phyloP scores from a whole-genome alignment of 2,329 filamentous ascomycete genomes.

The Fusarium sp. region DNA sequence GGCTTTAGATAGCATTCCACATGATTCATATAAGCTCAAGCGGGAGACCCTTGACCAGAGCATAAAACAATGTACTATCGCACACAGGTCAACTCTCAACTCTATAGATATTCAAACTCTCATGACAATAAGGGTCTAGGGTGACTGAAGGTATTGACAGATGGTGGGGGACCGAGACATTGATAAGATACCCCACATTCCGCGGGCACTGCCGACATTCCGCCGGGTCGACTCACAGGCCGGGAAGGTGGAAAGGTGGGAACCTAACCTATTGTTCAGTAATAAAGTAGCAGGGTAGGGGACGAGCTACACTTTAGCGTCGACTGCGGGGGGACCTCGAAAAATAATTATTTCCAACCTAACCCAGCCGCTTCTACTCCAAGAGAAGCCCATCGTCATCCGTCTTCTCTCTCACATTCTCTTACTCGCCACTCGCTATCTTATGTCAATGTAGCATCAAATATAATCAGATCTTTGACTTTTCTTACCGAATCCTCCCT shows the following conservation, averaged over 20 bases:
- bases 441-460: conserved; percentile 44
- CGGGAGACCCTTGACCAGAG: fast-evolving
- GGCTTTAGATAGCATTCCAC: background rate
- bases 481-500: background rate
- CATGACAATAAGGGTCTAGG: conserved; percentile 2
- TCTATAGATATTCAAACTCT: background rate
- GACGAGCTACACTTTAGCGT: conserved; percentile 36
- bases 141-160: conserved; percentile 7
- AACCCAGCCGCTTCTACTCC: conserved; percentile 13
- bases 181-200: conserved; percentile 40
- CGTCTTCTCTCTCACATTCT: background rate
- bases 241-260: background rate
- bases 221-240: conserved; percentile 1
- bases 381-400: conserved; percentile 19
- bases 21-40: background rate
- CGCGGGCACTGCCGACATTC: conserved; percentile 9
- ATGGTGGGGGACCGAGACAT: conserved; percentile 25
- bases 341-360: conserved; percentile 44
- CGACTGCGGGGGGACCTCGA: conserved; percentile 33
- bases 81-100: too few species aligned
- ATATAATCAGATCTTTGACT: background rate
- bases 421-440: conserved; percentile 12
- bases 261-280: background rate
- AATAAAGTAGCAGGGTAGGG: conserved; percentile 34
- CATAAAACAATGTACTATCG: background rate